Evolutionary conservation across 2,329 filamentous ascomycete genomes (phyloP), one percentile per base, ranked within the genome.

Genomic region (Colletotrichum orchidophilum): DNA sequence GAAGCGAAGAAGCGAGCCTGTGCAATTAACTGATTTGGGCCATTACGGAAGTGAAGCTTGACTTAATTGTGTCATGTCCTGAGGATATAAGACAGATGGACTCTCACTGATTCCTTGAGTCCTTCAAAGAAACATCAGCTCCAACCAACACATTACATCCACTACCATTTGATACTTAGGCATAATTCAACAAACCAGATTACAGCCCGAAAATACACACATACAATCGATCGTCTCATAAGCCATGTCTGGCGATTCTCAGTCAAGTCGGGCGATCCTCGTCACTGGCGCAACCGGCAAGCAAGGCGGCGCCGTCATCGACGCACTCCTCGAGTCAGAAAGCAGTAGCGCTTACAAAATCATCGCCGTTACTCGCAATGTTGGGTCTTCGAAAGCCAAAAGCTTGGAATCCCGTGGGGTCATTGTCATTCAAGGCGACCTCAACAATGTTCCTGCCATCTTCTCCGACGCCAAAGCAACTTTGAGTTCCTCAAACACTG

Each of bases 321-420:
- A 76, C 52, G 75, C 75, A 12, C 75, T 82, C 35, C 74, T 81
- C 52, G 66, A 74, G 54, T 75, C 60, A 21, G 26, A 26, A 33
- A n/a, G 4, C 52, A 35, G 11, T 73, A 21, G 18, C n/a, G 18
- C 46, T 65, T 64, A 70, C 73, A 63, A 65, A 24, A 31, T 58
- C 9, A 86, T 91, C 46, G 88, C 87, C 15, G 80, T 90, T 3
- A 90, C 88, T 2, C 85, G 88, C 62, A 83, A 89, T 73, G 71
- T 81, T 1, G 75, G 78, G 8, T 87, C 86, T 1, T 35, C 77
- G 0, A 78, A 78, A 1, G 86, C 87, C 3, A 79, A 86, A 75
- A 79, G 79, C 26, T 82, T 89, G 5, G 74, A 83, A 65, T 59
- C 59, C 2, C 57, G 29, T n/a, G 57, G 29, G 5, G 24, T 67